Percentiles rank a stretch among this genome's conserved stretches.
These are phyloP conservation scores for Clitoria ternatea DNA, from an alignment of 306 rosid species.

Conservation along the genomic window DNA sequence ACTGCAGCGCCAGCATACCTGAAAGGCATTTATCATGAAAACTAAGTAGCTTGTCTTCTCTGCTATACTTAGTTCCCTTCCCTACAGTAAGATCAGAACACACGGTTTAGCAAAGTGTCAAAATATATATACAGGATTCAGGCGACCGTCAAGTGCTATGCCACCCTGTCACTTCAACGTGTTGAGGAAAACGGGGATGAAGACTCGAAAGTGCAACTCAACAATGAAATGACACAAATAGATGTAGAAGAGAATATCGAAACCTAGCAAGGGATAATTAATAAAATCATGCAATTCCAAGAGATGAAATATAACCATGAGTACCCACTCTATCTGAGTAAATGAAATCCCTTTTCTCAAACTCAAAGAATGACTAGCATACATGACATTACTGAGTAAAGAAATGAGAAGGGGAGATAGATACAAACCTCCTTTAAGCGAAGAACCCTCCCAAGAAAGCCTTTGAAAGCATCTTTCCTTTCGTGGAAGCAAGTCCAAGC, in stretches of 20 bases:
- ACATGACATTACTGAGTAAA: too few species aligned
- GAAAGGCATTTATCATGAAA: slow-evolving; percentile 94
- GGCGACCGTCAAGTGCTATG: not conserved
- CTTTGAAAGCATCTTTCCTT: slow-evolving; percentile 68
- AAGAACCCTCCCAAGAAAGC: slow-evolving; percentile 86
- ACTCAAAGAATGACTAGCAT: too few species aligned
- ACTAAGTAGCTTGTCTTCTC: slow-evolving; percentile 95
- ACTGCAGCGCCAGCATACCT: slow-evolving; percentile 49
- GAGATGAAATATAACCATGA: not conserved
- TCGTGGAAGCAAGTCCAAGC: slow-evolving; percentile 96
- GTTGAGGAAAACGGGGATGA: not conserved
- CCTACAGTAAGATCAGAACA: slow-evolving; percentile 50
- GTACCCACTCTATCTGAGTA: not conserved
- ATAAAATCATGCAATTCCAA: not conserved
- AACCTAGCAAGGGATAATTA: not conserved
- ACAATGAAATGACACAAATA: not conserved
- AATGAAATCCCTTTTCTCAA: too few species aligned
- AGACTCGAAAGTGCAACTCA: not conserved
- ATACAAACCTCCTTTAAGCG: slow-evolving; percentile 71
- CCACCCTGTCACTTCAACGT: not conserved
- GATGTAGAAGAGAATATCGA: not conserved
- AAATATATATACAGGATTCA: not conserved
- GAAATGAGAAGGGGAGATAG: not conserved
- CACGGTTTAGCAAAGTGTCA: slow-evolving; percentile 17
- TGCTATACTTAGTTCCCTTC: slow-evolving; percentile 74